phyloP scores from a whole-genome alignment of 2,329 filamentous ascomycete species.

The Xylaria sp. region DNA sequence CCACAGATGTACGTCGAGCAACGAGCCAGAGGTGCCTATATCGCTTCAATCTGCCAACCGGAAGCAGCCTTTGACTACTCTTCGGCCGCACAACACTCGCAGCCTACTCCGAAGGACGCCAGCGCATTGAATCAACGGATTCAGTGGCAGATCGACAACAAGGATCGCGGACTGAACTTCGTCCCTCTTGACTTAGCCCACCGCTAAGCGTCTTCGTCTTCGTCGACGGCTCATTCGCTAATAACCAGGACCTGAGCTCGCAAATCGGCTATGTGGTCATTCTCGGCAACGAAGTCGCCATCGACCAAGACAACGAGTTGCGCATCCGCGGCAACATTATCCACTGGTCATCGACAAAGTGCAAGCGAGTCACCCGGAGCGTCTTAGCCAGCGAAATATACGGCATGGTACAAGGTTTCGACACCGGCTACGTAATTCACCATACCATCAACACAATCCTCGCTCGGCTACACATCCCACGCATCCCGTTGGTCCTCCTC shows the following conservation, averaged over 20 bases:
- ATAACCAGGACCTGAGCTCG: not conserved
- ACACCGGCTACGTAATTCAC: too few relatives aligned
- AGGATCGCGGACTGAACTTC: conserved; percentile 4
- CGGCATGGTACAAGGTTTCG: too few relatives aligned
- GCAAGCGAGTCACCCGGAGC: too few relatives aligned
- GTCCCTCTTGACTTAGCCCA: not conserved
- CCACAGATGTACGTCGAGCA: conserved; percentile 3
- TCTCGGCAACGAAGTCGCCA: not conserved
- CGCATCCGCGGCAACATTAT: too few relatives aligned
- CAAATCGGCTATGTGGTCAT: conserved; percentile 2
- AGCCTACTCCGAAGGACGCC: not conserved
- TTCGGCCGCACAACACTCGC: not conserved
- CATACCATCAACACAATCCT: too few relatives aligned
- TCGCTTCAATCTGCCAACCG: conserved; percentile 5
- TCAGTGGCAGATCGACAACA: not conserved
- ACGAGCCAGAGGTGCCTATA: conserved; percentile 7
- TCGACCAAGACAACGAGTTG: too few relatives aligned
- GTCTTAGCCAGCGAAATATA: too few relatives aligned
- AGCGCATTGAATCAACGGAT: too few relatives aligned
- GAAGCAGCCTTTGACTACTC: conserved; percentile 6
- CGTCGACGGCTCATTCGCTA: not conserved
- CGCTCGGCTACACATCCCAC: too few relatives aligned
- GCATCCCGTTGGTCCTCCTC: too few relatives aligned
- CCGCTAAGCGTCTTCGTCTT: not conserved
- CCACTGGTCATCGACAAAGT: too few relatives aligned